Evolutionary conservation across 352 stramenopile species (phyloP).

Genomic region (Albugo laibachii): DNA sequence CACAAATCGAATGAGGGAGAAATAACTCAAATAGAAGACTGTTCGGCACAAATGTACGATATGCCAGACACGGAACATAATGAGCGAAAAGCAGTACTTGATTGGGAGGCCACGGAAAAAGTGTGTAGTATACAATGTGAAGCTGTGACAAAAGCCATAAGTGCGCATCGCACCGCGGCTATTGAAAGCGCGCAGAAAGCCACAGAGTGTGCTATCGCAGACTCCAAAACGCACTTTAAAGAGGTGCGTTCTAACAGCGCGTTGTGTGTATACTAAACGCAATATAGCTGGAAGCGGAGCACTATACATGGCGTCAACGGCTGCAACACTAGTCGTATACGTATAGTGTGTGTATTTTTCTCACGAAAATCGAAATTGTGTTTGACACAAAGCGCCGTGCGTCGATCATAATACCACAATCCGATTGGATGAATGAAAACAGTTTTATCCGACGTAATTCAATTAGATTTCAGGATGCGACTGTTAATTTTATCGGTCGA

Average conservation of each 20-base stretch:
- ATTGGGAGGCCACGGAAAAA: slow-evolving; percentile 4
- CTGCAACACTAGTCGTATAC: slow-evolving; percentile 12
- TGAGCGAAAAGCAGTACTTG: slow-evolving; percentile 18
- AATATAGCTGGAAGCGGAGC: slow-evolving; percentile 26
- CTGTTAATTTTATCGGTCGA: slow-evolving; percentile 5
- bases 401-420: neutral
- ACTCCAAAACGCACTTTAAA: slow-evolving; percentile 31
- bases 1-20: slow-evolving; percentile 13
- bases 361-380: slow-evolving; percentile 7
- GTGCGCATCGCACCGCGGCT: no score
- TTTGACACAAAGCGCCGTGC: neutral
- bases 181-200: slow-evolving; percentile 9
- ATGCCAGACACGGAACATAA: neutral
- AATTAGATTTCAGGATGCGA: slow-evolving; percentile 2
- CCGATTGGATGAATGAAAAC: slow-evolving; percentile 2
- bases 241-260: slow-evolving; percentile 14
- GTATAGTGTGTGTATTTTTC: neutral
- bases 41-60: no score
- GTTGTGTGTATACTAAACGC: slow-evolving; percentile 1
- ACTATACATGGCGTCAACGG: slow-evolving; percentile 30
- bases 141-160: no score
- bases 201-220: slow-evolving; percentile 22
- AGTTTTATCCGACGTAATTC: slow-evolving; percentile 2
- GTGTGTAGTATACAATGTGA: no score
- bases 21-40: slow-evolving; percentile 21